phyloP scores from a whole-genome alignment of 495 filamentous ascomycete genomes.

The Penicillium daleae region DNA sequence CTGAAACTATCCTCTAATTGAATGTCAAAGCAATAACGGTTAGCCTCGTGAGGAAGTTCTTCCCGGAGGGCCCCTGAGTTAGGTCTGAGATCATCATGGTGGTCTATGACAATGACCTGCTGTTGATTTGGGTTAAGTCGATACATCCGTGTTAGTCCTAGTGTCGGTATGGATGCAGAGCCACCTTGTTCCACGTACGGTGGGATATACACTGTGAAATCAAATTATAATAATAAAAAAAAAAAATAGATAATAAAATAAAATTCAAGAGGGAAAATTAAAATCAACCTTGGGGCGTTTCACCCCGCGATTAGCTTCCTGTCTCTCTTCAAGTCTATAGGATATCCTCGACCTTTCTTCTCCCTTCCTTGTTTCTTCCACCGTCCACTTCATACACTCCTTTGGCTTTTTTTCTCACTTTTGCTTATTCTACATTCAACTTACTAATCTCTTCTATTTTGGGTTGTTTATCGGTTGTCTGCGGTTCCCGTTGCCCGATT shows the following conservation, averaged over 20 bases:
- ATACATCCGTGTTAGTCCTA: slow-evolving; percentile 38
- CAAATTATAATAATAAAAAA: slow-evolving; percentile 26
- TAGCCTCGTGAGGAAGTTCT: slow-evolving; percentile 14
- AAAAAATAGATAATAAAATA: slow-evolving; percentile 22
- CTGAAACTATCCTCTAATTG: not conserved
- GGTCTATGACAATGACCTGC: slow-evolving; percentile 30
- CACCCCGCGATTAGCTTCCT: slow-evolving; percentile 46
- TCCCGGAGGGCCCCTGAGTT: slow-evolving; percentile 25
- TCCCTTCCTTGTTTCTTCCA: slow-evolving; percentile 13
- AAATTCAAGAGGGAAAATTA: slow-evolving; percentile 24
- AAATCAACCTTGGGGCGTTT: slow-evolving; percentile 35
- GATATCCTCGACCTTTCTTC: slow-evolving; percentile 26
- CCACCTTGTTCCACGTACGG: slow-evolving; percentile 37
- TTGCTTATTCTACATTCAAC: slow-evolving; percentile 26
- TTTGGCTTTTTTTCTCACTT: slow-evolving; percentile 37
- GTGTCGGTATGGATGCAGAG: slow-evolving; percentile 35
- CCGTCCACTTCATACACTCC: slow-evolving; percentile 34
- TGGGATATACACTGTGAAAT: slow-evolving; percentile 22
- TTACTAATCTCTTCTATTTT: slow-evolving; percentile 19
- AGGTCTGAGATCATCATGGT: slow-evolving; percentile 28
- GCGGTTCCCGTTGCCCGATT: slow-evolving; percentile 16
- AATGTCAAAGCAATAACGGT: not conserved
- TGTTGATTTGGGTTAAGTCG: slow-evolving; percentile 32
- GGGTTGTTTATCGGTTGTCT: not conserved
- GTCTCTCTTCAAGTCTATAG: slow-evolving; percentile 35